Evolutionary conservation across 352 stramenopile species (phyloP).

Genomic region (Phytophthora pisi): DNA sequence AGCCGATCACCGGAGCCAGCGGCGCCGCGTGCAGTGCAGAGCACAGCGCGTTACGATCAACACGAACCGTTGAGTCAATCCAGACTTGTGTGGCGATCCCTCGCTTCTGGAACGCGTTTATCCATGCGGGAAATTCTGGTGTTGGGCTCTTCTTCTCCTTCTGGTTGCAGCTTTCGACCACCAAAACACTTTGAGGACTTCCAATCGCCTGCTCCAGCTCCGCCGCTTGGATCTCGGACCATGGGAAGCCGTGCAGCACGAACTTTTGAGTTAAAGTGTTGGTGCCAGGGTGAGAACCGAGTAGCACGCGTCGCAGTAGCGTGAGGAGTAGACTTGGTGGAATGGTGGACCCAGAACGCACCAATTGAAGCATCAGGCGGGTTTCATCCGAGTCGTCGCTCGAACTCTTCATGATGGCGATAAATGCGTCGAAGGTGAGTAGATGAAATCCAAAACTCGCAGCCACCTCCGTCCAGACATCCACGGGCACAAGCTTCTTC

Average conservation of each 20-base stretch:
- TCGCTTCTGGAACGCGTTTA: constrained; percentile 23
- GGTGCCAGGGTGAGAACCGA: constrained; percentile 17
- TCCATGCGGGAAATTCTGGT: constrained; percentile 23
- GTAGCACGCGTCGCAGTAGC: constrained; percentile 29
- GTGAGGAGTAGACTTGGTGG: constrained; percentile 33
- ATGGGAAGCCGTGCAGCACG: constrained; percentile 53
- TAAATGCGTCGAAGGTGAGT: constrained; percentile 36
- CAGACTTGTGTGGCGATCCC: constrained; percentile 24
- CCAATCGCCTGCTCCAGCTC: constrained; percentile 44
- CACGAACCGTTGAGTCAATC: constrained; percentile 17
- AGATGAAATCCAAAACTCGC: constrained; percentile 33
- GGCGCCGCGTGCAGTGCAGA: constrained; percentile 3
- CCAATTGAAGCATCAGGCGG: constrained; percentile 32
- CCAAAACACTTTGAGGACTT: constrained; percentile 21
- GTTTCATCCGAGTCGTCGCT: constrained; percentile 17
- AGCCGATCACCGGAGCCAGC: constrained; percentile 34
- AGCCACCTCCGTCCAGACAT: constrained; percentile 11
- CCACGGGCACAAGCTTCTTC: constrained; percentile 9
- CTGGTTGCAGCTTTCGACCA: constrained; percentile 6
- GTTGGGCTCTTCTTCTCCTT: background rate
- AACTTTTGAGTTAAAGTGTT: constrained; percentile 36
- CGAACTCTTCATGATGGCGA: constrained; percentile 27
- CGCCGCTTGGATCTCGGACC: constrained; percentile 24
- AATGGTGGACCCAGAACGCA: constrained; percentile 37
- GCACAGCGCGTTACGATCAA: constrained; percentile 1